Conservation (phyloP, 495 filamentous ascomycete species). For the Trichoderma erinaceum region DNA sequence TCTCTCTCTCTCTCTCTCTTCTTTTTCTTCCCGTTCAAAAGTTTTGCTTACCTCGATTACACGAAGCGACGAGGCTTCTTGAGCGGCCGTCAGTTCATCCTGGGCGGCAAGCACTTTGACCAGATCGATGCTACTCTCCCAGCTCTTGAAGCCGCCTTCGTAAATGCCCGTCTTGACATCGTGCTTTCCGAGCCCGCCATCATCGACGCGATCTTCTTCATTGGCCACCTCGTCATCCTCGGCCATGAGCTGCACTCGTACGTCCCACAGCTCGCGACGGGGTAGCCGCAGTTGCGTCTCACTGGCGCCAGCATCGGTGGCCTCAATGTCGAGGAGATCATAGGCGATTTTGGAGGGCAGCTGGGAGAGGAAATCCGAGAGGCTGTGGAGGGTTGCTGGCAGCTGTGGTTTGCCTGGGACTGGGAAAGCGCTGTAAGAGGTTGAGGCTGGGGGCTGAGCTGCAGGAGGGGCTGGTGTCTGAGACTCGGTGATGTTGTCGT, state of each 20-base stretch:
- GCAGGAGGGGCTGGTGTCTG: conserved; percentile 24
- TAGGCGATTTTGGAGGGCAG: conserved; percentile 78
- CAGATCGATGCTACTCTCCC: conserved; percentile 90
- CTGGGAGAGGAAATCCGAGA: conserved; percentile 52
- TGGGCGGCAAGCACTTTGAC: conserved; percentile 56
- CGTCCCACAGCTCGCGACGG: conserved; percentile 87
- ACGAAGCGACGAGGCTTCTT: conserved; percentile 33
- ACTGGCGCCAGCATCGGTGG: conserved; percentile 37
- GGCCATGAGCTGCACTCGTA: conserved; percentile 88
- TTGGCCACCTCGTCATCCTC: conserved; percentile 55
- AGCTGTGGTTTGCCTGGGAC: conserved; percentile 44
- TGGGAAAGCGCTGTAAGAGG: conserved; percentile 41
- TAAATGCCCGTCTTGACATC: conserved; percentile 89
- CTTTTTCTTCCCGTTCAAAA: too few species aligned
- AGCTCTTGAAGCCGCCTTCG: conserved; percentile 98
- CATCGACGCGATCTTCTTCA: conserved; percentile 46
- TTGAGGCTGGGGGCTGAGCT: conserved; percentile 22
- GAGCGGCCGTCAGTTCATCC: conserved; percentile 50
- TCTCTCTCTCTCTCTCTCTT: neutral
- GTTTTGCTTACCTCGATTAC: conserved; percentile 74
- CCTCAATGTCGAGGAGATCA: conserved; percentile 49
- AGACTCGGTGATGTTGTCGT: conserved; percentile 37
- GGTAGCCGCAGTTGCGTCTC: conserved; percentile 51
- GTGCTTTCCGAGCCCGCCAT: conserved; percentile 60
- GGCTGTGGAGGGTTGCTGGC: conserved; percentile 37